Evolutionary conservation across 2,329 filamentous ascomycete genomes (phyloP).

Genomic region (Neopestalotiopsis sp.): DNA sequence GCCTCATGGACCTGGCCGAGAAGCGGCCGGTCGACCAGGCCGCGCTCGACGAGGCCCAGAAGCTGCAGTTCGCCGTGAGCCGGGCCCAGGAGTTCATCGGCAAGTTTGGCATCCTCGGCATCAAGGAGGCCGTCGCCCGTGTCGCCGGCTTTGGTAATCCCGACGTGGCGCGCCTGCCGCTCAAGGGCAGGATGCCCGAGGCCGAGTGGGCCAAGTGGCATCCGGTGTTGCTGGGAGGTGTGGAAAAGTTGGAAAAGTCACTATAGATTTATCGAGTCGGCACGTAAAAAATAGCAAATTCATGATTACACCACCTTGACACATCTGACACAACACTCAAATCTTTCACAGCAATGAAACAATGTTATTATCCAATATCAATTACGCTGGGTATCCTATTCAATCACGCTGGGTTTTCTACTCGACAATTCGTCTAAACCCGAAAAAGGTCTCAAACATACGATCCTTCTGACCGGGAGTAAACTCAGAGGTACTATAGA

Average conservation of each 20-base stretch:
- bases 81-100: constrained; percentile 67
- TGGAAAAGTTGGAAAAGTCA: constrained; percentile 5
- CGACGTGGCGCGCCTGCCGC: constrained; percentile 64
- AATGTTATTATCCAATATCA: no score
- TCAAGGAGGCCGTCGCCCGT: constrained; percentile 66
- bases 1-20: constrained; percentile 56
- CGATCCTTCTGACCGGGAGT: constrained; percentile 38
- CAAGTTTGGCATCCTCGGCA: constrained; percentile 65
- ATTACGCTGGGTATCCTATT: neutral
- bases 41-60: constrained; percentile 56
- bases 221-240: constrained; percentile 41
- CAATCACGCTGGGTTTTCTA: neutral
- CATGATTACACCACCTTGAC: no score
- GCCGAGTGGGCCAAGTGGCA: constrained; percentile 50
- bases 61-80: constrained; percentile 66
- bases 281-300: no score
- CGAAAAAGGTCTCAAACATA: neutral
- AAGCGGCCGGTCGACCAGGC: constrained; percentile 44
- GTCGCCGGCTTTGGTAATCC: constrained; percentile 62
- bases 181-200: constrained; percentile 61
- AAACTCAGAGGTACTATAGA: constrained; percentile 37
- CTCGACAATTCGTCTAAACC: neutral
- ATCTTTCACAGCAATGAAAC: no score
- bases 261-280: neutral
- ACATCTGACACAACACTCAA: no score